These are phyloP conservation scores for Rutstroemia sp. DNA, from an alignment of 2,329 filamentous ascomycete genomes.

Conservation along the genomic window DNA sequence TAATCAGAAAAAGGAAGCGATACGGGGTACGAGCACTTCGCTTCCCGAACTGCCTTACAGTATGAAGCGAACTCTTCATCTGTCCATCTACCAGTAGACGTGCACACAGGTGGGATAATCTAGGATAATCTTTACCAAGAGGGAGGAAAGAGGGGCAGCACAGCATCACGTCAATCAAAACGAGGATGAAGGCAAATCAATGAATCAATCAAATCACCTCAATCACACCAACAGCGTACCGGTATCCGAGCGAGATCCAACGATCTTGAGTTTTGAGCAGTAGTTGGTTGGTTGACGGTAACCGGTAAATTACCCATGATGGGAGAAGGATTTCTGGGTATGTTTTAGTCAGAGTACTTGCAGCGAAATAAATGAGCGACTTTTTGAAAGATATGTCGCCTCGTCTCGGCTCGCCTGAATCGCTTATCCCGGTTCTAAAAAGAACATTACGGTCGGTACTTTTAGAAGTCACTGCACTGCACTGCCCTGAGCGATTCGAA, in stretches of 20 bases:
- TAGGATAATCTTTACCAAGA: constrained; percentile 1
- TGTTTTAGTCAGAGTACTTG: background rate
- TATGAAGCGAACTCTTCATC: background rate
- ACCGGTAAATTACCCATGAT: background rate
- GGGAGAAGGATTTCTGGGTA: background rate
- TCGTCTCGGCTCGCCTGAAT: no score
- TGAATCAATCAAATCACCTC: background rate
- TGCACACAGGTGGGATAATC: background rate
- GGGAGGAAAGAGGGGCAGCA: background rate
- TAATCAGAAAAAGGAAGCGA: background rate
- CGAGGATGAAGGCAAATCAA: background rate
- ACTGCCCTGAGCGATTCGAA: no score
- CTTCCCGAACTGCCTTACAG: background rate
- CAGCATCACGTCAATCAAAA: background rate
- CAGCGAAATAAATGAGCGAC: no score
- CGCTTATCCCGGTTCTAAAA: no score
- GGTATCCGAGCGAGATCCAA: background rate
- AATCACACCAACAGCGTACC: background rate
- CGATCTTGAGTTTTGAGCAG: background rate
- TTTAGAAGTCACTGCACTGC: no score
- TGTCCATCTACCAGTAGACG: background rate
- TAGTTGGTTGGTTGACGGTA: background rate
- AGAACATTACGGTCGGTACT: no score
- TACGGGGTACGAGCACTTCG: background rate
- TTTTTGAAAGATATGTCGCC: no score